Conservation (phyloP, 371 early-diverging fungal species). For the Entomophthora muscae region DNA sequence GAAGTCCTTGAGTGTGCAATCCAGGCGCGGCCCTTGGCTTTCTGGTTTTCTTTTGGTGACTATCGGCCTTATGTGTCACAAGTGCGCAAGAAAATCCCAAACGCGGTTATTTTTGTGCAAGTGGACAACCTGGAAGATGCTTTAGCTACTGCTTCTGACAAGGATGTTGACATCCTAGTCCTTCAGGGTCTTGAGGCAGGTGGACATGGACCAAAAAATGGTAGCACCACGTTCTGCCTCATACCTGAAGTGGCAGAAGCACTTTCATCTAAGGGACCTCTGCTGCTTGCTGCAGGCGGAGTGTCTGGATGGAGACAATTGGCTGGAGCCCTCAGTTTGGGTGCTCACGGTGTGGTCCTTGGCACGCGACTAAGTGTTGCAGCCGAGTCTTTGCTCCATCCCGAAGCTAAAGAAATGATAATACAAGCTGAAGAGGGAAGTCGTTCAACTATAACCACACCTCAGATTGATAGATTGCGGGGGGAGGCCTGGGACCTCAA, state of each 20-base stretch:
- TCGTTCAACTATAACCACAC: background rate
- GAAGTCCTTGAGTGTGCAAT: conserved; percentile 12
- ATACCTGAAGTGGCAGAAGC: conserved; percentile 14
- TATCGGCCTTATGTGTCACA: conserved; percentile 15
- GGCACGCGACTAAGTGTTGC: conserved; percentile 14
- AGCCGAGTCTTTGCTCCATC: conserved; percentile 2
- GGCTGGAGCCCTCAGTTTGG: conserved; percentile 47
- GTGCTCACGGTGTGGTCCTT: conserved; percentile 33
- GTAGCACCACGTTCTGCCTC: conserved; percentile 13
- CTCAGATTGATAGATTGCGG: background rate
- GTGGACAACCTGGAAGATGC: conserved; percentile 19
- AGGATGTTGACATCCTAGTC: conserved; percentile 18
- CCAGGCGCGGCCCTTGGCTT: conserved; percentile 16
- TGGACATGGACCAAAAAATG: conserved; percentile 19
- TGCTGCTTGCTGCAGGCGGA: conserved; percentile 64
- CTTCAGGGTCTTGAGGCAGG: conserved; percentile 22
- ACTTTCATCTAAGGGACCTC: conserved; percentile 14
- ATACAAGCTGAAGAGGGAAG: conserved; percentile 2
- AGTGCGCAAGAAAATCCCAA: conserved; percentile 13
- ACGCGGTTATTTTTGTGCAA: conserved; percentile 18
- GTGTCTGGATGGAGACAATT: conserved; percentile 53
- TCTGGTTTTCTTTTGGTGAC: conserved; percentile 25
- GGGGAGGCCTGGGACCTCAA: background rate
- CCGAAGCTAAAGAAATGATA: conserved; percentile 3
- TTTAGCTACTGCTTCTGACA: conserved; percentile 13